phyloP scores from a whole-genome alignment of 345 rosid species.

The Hibiscus syriacus region DNA sequence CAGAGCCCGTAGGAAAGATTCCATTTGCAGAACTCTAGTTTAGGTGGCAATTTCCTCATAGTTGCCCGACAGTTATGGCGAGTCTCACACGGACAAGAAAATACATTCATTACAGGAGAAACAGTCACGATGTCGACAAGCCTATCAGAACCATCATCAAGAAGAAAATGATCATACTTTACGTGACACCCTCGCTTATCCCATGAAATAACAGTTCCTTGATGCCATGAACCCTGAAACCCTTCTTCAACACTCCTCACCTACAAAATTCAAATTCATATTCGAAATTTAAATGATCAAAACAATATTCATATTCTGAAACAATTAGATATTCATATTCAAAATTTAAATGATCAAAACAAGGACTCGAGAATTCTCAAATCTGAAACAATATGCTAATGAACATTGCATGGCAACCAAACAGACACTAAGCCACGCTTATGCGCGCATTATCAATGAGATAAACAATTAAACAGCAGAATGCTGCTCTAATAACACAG shows the following conservation, averaged over 20 bases:
- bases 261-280: too few relatives aligned
- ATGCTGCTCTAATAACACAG: neutral
- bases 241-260: constrained; percentile 73
- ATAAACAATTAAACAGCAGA: neutral
- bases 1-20: constrained; percentile 48
- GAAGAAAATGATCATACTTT: constrained; percentile 48
- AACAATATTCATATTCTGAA: too few relatives aligned
- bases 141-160: constrained; percentile 28
- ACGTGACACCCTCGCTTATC: constrained; percentile 16
- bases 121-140: constrained; percentile 37
- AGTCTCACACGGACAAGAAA: constrained; percentile 8
- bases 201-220: constrained; percentile 35
- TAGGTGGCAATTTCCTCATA: constrained; percentile 59
- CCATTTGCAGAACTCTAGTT: constrained; percentile 16
- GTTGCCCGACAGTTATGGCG: constrained; percentile 24
- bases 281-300: too few relatives aligned
- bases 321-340: neutral
- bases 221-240: constrained; percentile 74
- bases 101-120: constrained; percentile 28
- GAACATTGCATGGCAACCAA: constrained; percentile 16
- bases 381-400: neutral
- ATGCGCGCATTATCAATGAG: neutral
- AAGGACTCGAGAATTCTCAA: too few relatives aligned
- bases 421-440: neutral
- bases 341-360: neutral